A percentile compares a stretch with the other conserved stretches of the same genome.
These are phyloP conservation scores for Cladophialophora exuberans DNA, from an alignment of 2,329 filamentous ascomycete genomes.

Conservation along the genomic window DNA sequence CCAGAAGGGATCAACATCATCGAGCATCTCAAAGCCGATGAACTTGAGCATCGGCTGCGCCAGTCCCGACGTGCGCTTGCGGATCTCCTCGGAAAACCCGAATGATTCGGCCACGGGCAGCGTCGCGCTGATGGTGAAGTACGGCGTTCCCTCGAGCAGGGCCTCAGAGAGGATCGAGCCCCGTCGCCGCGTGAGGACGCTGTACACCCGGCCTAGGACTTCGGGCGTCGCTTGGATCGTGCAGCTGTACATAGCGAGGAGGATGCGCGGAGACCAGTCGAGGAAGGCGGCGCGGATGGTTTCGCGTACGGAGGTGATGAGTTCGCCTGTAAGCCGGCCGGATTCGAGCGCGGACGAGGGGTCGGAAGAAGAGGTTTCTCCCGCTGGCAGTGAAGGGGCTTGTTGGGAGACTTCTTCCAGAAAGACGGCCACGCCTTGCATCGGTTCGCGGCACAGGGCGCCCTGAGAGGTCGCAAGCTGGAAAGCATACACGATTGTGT, in stretches of 20 bases:
- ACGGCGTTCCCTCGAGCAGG: constrained; percentile 93
- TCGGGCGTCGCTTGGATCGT: constrained; percentile 93
- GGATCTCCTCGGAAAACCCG: constrained; percentile 94
- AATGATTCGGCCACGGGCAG: constrained; percentile 94
- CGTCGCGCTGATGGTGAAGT: constrained; percentile 88
- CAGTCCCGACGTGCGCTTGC: constrained; percentile 87
- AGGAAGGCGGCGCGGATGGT: constrained; percentile 84
- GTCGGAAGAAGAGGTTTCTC: constrained; percentile 45
- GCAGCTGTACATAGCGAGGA: constrained; percentile 96
- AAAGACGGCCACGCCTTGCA: constrained; percentile 90
- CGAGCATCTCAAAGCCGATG: constrained; percentile 82
- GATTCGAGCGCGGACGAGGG: constrained; percentile 58
- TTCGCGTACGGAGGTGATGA: constrained; percentile 85
- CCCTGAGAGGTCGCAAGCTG: constrained; percentile 88
- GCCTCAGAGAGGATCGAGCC: constrained; percentile 87
- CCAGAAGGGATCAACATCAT: constrained; percentile 95
- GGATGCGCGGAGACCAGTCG: constrained; percentile 93
- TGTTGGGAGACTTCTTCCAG: constrained; percentile 74
- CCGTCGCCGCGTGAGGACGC: constrained; percentile 91
- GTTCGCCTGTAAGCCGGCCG: constrained; percentile 84
- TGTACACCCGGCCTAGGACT: constrained; percentile 92
- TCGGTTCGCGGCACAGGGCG: constrained; percentile 87
- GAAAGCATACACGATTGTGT: constrained; percentile 93
- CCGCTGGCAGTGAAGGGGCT: neutral
- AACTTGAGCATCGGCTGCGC: constrained; percentile 94